phyloP scores from a whole-genome alignment of 495 filamentous ascomycete species.

The Amniculicola lignicola region DNA sequence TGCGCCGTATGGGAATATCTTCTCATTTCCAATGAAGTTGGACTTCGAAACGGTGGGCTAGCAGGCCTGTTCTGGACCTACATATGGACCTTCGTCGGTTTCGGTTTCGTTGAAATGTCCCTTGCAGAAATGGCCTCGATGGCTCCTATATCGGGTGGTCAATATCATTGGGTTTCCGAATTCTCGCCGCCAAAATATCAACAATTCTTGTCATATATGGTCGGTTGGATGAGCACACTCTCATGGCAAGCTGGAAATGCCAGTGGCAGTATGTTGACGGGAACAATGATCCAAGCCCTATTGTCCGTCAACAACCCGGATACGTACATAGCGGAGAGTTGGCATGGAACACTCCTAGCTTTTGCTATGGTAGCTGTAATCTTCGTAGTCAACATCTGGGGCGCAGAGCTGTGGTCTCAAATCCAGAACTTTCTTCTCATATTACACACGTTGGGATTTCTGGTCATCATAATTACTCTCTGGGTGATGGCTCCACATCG shows the following conservation, averaged over 20 bases:
- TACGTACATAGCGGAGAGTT: constrained; percentile 22
- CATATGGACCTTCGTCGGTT: constrained; percentile 41
- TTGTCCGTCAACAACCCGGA: constrained; percentile 41
- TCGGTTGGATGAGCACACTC: constrained; percentile 44
- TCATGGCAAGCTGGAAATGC: constrained; percentile 43
- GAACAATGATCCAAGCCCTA: constrained; percentile 46
- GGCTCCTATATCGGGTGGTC: constrained; percentile 32
- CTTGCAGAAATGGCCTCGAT: constrained; percentile 45
- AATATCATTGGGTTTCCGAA: constrained; percentile 44
- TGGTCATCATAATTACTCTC: constrained; percentile 34
- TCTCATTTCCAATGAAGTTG: constrained; percentile 25
- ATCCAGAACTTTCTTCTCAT: constrained; percentile 35
- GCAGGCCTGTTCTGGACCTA: constrained; percentile 41
- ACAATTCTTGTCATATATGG: constrained; percentile 48
- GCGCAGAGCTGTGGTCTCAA: constrained; percentile 44
- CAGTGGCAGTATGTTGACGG: constrained; percentile 51
- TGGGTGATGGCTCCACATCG: constrained; percentile 31
- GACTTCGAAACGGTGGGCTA: constrained; percentile 38
- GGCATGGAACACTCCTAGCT: constrained; percentile 35
- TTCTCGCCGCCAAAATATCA: constrained; percentile 46
- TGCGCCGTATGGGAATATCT: constrained; percentile 34
- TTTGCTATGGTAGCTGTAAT: constrained; percentile 33
- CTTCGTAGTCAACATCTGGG: constrained; percentile 51
- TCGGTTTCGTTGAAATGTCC: constrained; percentile 37
- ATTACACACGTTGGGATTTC: constrained; percentile 34